These are phyloP conservation scores for Penstemon davidsonii DNA, from an alignment of 257 asterid genomes.

Conservation along the genomic window DNA sequence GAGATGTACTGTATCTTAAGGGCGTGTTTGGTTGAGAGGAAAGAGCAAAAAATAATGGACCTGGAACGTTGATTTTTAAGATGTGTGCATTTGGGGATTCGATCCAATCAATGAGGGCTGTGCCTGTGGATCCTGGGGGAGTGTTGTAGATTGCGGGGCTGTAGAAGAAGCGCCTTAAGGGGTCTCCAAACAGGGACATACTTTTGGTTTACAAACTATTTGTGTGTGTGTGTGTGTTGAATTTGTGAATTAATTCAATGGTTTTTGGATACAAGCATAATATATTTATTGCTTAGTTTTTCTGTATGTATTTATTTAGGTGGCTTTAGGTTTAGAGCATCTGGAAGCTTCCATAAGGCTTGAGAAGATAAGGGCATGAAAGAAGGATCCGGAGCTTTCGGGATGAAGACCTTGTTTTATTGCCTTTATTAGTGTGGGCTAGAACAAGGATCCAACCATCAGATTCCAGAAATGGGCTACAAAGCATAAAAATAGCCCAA, in stretches of 20 bases:
- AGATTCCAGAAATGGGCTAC: too few relatives aligned
- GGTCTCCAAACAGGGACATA: slow-evolving; percentile 74
- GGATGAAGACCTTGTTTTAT: too few relatives aligned
- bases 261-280: background rate
- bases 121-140: slow-evolving; percentile 51
- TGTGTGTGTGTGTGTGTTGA: background rate
- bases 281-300: too few relatives aligned
- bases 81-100: slow-evolving; percentile 67
- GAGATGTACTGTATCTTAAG: too few relatives aligned
- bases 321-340: slow-evolving; percentile 2
- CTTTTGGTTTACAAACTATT: background rate
- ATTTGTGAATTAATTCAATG: background rate
- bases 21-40: background rate
- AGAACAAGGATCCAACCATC: too few relatives aligned
- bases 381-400: too few relatives aligned
- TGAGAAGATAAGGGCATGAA: background rate
- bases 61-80: slow-evolving; percentile 78
- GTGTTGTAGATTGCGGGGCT: slow-evolving; percentile 52
- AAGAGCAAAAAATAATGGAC: slow-evolving; percentile 24
- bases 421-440: too few relatives aligned
- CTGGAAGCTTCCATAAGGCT: slow-evolving; percentile 48
- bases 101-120: slow-evolving; percentile 76
- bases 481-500: too few relatives aligned
- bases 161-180: slow-evolving; percentile 55
- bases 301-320: background rate